Percentiles rank a stretch among this genome's conserved stretches.
Evolutionary conservation across 1,284 basidiomycete species (phyloP).

Genomic region (Earliella scabrosa): DNA sequence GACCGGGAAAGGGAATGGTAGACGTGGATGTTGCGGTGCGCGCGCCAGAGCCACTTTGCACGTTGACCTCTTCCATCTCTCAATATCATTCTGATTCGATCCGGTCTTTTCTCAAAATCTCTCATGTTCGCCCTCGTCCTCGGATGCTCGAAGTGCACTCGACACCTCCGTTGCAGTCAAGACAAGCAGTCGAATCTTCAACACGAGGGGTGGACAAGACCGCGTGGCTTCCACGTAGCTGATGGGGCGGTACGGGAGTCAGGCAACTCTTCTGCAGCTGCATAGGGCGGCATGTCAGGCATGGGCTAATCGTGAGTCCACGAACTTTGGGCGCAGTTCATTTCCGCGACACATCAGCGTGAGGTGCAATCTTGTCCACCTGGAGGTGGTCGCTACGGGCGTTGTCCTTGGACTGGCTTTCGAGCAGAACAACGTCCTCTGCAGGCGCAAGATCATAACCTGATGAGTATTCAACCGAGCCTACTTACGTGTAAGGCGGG

Average conservation of each 20-base stretch:
- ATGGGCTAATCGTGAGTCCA: slow-evolving; percentile 7
- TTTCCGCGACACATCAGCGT: slow-evolving; percentile 21
- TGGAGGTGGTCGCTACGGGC: background rate
- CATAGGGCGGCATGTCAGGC: slow-evolving; percentile 1
- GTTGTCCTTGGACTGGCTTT: too few species aligned
- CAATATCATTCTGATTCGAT: too few species aligned
- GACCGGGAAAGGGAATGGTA: slow-evolving; percentile 1
- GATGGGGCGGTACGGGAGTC: background rate
- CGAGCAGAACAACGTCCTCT: background rate
- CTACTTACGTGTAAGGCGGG: too few species aligned
- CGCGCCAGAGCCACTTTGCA: slow-evolving; percentile 5
- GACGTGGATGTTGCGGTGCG: slow-evolving; percentile 22
- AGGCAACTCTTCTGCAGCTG: background rate
- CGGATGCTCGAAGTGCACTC: too few species aligned
- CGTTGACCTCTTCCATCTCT: background rate
- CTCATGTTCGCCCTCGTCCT: too few species aligned
- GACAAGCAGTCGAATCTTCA: too few species aligned
- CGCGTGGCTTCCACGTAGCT: background rate
- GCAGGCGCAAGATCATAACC: too few species aligned
- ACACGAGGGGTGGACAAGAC: too few species aligned
- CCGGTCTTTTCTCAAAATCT: too few species aligned
- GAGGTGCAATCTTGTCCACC: slow-evolving; percentile 4
- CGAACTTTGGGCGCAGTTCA: slow-evolving; percentile 18
- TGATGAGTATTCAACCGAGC: too few species aligned
- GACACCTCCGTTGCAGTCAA: too few species aligned